phyloP scores from a whole-genome alignment of 805 yeast genomes.

The Yueomyces sinensis region DNA sequence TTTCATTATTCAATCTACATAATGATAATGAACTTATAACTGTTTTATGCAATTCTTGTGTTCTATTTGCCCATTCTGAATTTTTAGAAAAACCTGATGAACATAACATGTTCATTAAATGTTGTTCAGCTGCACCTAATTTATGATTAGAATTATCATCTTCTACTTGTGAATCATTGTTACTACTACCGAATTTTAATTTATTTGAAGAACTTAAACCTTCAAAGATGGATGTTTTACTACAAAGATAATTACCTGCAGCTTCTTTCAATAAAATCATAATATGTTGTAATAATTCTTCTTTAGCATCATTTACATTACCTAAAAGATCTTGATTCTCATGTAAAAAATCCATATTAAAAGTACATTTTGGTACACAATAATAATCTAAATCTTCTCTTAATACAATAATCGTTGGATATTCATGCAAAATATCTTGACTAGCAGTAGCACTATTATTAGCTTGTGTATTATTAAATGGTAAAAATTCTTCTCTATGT shows the following conservation, averaged over 20 bases:
- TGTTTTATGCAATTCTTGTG: conserved; percentile 68
- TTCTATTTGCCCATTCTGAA: conserved; percentile 75
- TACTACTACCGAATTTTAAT: conserved; percentile 8
- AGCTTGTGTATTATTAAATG: conserved; percentile 5
- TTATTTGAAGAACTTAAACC: conserved; percentile 41
- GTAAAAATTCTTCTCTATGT: not conserved
- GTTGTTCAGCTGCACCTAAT: conserved; percentile 85
- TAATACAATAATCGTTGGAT: conserved; percentile 83
- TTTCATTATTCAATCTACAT: conserved; percentile 27
- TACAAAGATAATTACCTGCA: conserved; percentile 55
- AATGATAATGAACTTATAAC: conserved; percentile 57
- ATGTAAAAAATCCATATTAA: conserved; percentile 27
- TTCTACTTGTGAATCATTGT: conserved; percentile 17
- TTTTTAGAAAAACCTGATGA: conserved; percentile 60
- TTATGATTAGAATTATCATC: too few species aligned
- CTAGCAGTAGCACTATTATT: conserved; percentile 28
- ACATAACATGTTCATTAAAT: conserved; percentile 83
- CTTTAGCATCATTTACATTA: conserved; percentile 34
- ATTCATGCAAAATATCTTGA: conserved; percentile 54
- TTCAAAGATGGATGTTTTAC: conserved; percentile 51
- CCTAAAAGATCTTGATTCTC: conserved; percentile 11
- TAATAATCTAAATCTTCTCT: conserved; percentile 92
- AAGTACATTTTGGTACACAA: conserved; percentile 47
- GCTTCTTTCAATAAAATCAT: conserved; percentile 57
- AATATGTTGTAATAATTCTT: conserved; percentile 26